phyloP scores from a whole-genome alignment of 2,329 filamentous ascomycete genomes.

The Akanthomyces lecanii region DNA sequence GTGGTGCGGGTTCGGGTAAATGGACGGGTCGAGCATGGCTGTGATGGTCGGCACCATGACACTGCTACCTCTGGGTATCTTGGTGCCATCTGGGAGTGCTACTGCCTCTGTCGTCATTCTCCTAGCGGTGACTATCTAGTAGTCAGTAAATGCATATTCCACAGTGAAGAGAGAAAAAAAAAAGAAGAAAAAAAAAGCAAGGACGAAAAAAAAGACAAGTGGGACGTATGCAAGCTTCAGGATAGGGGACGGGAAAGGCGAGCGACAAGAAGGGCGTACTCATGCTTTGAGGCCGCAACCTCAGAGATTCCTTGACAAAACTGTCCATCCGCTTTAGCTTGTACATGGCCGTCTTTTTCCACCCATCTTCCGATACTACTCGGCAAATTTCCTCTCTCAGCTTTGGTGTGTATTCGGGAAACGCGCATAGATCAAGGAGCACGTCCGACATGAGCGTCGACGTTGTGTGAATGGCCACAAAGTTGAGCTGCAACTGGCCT shows the following conservation, averaged over 20 bases:
- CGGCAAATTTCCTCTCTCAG: not conserved
- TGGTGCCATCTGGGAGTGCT: not conserved
- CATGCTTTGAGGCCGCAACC: not conserved
- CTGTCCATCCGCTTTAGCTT: not conserved
- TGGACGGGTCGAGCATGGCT: not conserved
- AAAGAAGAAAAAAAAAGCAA: not conserved
- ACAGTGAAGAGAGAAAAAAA: not conserved
- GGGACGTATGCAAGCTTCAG: not conserved
- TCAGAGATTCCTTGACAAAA: not conserved
- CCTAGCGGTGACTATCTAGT: not conserved
- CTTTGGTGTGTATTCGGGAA: not conserved
- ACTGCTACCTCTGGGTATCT: not conserved
- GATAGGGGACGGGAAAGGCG: not conserved
- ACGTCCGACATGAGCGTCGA: not conserved
- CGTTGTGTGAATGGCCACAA: not conserved
- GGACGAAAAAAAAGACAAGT: not conserved
- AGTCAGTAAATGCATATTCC: not conserved
- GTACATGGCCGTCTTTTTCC: not conserved
- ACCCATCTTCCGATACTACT: not conserved
- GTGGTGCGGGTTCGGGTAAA: constrained; percentile 3
- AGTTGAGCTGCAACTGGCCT: not conserved
- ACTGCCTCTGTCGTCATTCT: not conserved
- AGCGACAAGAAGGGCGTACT: not conserved
- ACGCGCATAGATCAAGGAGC: not conserved
- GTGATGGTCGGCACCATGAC: not conserved